Percentiles rank a stretch among this genome's conserved stretches.
Evolutionary conservation across 2,329 filamentous ascomycete genomes (phyloP).

Genomic region (Lanzia echinophila): DNA sequence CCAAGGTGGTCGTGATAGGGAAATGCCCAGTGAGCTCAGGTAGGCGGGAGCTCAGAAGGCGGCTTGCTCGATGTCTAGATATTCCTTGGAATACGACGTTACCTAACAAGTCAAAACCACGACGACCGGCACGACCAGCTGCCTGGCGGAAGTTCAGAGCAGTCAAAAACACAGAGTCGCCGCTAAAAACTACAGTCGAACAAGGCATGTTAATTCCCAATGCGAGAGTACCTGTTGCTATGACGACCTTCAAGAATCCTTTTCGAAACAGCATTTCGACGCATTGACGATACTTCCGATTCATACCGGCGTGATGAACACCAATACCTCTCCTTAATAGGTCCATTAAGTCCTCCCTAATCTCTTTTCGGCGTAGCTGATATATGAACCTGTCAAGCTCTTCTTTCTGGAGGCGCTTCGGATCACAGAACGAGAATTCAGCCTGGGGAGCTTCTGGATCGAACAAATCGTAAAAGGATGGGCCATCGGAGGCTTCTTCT

Average conservation of each 20-base stretch:
- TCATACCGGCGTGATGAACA: constrained; percentile 76
- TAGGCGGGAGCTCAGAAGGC: constrained; percentile 65
- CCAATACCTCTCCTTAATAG: constrained; percentile 63
- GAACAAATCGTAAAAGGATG: constrained; percentile 56
- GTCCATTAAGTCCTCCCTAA: constrained; percentile 48
- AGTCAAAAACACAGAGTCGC: constrained; percentile 66
- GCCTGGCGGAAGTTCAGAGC: constrained; percentile 72
- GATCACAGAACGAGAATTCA: constrained; percentile 60
- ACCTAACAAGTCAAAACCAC: constrained; percentile 73
- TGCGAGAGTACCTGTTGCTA: constrained; percentile 70
- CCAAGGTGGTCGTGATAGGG: constrained; percentile 65
- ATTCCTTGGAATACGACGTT: constrained; percentile 75
- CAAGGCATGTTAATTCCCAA: constrained; percentile 81
- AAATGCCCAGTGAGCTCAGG: constrained; percentile 74
- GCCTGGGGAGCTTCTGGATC: constrained; percentile 57
- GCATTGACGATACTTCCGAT: constrained; percentile 65
- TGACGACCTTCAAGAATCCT: constrained; percentile 62
- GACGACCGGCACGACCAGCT: constrained; percentile 69
- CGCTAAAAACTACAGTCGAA: constrained; percentile 71
- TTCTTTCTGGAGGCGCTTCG: constrained; percentile 47
- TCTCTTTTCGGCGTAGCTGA: constrained; percentile 44
- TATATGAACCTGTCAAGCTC: constrained; percentile 52
- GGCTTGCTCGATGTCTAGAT: constrained; percentile 50
- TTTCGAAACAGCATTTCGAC: constrained; percentile 71
- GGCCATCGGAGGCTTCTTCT: constrained; percentile 49